These are phyloP conservation scores for Alnus glutinosa DNA, from an alignment of 306 rosid genomes.

Conservation along the genomic window DNA sequence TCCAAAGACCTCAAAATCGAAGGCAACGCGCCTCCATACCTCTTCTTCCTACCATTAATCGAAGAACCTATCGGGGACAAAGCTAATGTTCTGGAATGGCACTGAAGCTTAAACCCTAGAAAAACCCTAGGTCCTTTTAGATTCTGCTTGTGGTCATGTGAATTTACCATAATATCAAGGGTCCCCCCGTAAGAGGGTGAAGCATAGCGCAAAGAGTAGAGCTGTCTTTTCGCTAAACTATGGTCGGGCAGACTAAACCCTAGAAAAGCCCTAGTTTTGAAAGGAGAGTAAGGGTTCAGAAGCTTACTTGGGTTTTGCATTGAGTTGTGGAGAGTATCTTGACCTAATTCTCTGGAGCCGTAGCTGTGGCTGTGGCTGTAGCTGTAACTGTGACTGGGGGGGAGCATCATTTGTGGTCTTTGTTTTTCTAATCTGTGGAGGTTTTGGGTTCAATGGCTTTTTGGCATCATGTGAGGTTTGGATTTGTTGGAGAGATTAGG, in stretches of 20 bases:
- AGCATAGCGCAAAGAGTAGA: constrained; percentile 7
- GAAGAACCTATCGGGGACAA: constrained; percentile 35
- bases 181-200: constrained; percentile 8
- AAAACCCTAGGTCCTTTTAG: constrained; percentile 30
- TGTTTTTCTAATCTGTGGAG: not conserved
- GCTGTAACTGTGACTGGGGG: constrained; percentile 19
- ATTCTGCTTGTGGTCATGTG: constrained; percentile 23
- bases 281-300: constrained; percentile 20
- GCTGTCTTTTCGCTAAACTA: constrained; percentile 15
- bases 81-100: constrained; percentile 42
- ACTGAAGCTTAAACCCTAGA: constrained; percentile 46
- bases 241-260: constrained; percentile 27
- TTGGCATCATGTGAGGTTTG: not conserved
- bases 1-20: constrained; percentile 51
- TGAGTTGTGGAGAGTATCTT: constrained; percentile 35
- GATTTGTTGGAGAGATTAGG: too few species aligned
- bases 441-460: not conserved
- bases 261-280: constrained; percentile 30
- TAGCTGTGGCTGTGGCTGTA: not conserved
- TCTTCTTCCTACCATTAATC: constrained; percentile 34
- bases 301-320: constrained; percentile 33
- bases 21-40: constrained; percentile 51
- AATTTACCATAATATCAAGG: constrained; percentile 1
- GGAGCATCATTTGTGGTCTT: constrained; percentile 32
- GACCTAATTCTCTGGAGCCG: constrained; percentile 43